Evolutionary conservation across 495 filamentous ascomycete genomes (phyloP), one percentile per base, ranked within the genome.

Genomic region (Antarctomyces pellizariae): DNA sequence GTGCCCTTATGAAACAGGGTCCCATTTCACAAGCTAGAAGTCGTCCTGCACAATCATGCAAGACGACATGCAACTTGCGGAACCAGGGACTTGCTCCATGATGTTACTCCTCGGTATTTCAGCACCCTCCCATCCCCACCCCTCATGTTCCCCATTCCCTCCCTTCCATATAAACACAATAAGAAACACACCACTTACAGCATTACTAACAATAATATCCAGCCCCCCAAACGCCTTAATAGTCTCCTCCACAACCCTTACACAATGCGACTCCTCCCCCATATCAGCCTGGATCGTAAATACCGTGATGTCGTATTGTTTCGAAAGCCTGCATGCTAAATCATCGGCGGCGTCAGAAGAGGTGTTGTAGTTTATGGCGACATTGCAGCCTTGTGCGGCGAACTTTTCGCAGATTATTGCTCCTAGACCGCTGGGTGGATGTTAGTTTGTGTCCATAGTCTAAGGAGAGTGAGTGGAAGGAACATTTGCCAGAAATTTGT

Each of bases 131-230:
- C n/a, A n/a, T n/a, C n/a, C n/a, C n/a, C 26, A 19, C 13, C 13
- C 5, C 24, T 16, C 14, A 5, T 2, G 26, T 3, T 29, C 22
- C 7, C 7, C 10, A 6, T 18, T 18, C 11, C 26, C 15, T 12
- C 22, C 23, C 16, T 13, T 30, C 9, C 23, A 12, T 7, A 12
- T 11, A 12, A 8, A 4, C 3, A 28, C 9, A 13, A 32, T 33
- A n/a, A n/a, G n/a, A n/a, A n/a, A n/a, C n/a, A n/a, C n/a, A n/a
- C n/a, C n/a, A 48, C 68, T 33, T 35, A 74, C 72, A 7, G 74
- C 72, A 45, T 80, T 78, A 0, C 66, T 69, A 25, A 78, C 52
- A 3, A 80, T 45, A 17, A 75, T 56, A 47, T 80, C 74, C 12
- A 80, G 41, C 1, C 73, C 71, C 3, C 73, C 71, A 3, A 76